Conservation (phyloP, 2,329 filamentous ascomycete genomes). For the Aspergillus vadensis region DNA sequence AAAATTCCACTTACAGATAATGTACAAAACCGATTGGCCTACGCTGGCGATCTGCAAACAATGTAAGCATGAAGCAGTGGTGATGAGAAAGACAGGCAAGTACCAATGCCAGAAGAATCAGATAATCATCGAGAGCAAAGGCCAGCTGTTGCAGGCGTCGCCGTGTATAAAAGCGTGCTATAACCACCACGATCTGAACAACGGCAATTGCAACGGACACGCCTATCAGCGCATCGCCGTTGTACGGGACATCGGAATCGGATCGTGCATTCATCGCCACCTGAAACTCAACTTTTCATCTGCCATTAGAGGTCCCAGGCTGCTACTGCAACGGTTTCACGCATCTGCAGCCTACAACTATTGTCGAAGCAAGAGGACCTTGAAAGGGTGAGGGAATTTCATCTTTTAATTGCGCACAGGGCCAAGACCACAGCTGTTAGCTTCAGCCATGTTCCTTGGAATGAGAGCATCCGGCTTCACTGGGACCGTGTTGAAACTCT, state of each 20-base stretch:
- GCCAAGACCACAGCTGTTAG: not conserved
- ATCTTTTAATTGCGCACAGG: not conserved
- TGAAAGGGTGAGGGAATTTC: not conserved
- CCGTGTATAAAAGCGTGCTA: conserved; percentile 26
- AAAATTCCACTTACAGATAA: conserved; percentile 21
- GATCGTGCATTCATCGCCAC: not conserved
- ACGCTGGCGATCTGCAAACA: conserved; percentile 21
- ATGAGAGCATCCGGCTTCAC: not conserved
- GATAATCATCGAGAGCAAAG: conserved; percentile 25
- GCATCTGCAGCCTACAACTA: not conserved
- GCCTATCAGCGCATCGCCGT: conserved; percentile 21
- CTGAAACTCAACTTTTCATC: not conserved
- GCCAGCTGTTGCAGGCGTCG: conserved; percentile 23
- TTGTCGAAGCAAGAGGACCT: not conserved
- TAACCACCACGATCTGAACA: conserved; percentile 25
- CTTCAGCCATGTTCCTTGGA: not conserved
- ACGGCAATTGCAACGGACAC: conserved; percentile 20
- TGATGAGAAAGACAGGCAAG: not conserved
- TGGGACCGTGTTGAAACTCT: not conserved
- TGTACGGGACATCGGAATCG: conserved; percentile 1
- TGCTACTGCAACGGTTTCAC: not conserved
- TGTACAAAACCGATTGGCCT: conserved; percentile 20
- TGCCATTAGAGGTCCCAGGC: not conserved
- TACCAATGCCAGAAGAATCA: conserved; percentile 28
- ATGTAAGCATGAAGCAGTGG: not conserved